Conservation (phyloP, 2,329 filamentous ascomycete genomes). For the Fusarium oxysporum region DNA sequence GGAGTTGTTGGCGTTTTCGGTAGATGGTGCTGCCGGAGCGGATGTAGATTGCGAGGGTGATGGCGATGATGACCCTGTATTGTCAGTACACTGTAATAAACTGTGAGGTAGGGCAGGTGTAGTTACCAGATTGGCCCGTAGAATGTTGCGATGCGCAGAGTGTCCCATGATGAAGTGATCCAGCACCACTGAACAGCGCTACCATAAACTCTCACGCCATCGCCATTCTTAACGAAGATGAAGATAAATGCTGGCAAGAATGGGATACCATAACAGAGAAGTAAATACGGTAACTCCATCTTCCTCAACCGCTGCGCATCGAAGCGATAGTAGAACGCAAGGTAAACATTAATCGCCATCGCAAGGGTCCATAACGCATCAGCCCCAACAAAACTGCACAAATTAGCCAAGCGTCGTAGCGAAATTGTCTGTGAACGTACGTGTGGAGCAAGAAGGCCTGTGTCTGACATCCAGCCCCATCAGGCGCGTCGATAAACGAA, state of each 20-base stretch:
- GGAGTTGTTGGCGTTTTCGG: constrained; percentile 7
- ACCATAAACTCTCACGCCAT: not conserved
- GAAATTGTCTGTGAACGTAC: not conserved
- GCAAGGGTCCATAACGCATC: constrained; percentile 10
- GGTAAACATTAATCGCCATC: constrained; percentile 17
- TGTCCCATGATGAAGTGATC: not conserved
- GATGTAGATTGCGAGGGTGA: constrained; percentile 5
- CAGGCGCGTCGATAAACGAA: not conserved
- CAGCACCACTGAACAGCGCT: constrained; percentile 16
- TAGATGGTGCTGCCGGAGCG: constrained; percentile 6
- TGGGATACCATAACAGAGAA: not conserved
- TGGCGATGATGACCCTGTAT: not conserved
- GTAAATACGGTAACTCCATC: not conserved
- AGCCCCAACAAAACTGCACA: not conserved
- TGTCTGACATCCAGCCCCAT: constrained; percentile 2
- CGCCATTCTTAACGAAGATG: not conserved
- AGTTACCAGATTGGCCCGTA: constrained; percentile 8
- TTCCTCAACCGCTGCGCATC: not conserved
- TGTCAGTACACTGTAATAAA: accelerated
- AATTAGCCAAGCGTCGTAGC: not conserved
- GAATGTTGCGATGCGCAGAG: constrained; percentile 1
- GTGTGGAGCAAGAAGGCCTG: constrained; percentile 4
- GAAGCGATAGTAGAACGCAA: constrained; percentile 5
- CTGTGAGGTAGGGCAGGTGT: accelerated
- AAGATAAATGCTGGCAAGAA: not conserved